Conservation (phyloP, 768 basidiomycete genomes). For the Phanerodontia chrysosporium region DNA sequence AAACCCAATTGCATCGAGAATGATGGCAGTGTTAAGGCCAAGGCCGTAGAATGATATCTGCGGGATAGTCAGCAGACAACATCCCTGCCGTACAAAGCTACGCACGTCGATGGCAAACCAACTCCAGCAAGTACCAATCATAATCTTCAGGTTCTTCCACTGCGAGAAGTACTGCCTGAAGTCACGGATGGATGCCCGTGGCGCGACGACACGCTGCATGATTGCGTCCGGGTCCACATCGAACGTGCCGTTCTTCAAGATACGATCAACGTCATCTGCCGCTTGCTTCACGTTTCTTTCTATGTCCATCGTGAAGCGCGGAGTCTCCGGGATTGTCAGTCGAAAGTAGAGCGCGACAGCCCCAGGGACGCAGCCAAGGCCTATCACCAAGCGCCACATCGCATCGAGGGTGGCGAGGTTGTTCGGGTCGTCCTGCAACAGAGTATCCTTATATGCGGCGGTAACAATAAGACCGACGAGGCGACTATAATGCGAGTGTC, state of each 20-base stretch:
- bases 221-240: slow-evolving; percentile 48
- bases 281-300: slow-evolving; percentile 42
- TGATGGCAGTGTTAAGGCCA: slow-evolving; percentile 40
- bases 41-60: slow-evolving; percentile 44
- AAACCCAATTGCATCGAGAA: slow-evolving; percentile 31
- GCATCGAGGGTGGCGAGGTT: slow-evolving; percentile 41
- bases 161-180: slow-evolving; percentile 65
- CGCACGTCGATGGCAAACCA: slow-evolving; percentile 88
- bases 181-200: slow-evolving; percentile 37
- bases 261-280: slow-evolving; percentile 34
- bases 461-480: slow-evolving; percentile 58
- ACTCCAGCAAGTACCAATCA: slow-evolving; percentile 75
- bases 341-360: slow-evolving; percentile 43
- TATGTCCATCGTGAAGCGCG: slow-evolving; percentile 47
- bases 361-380: slow-evolving; percentile 43
- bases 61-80: background rate
- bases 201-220: slow-evolving; percentile 44
- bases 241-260: slow-evolving; percentile 37
- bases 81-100: slow-evolving; percentile 16
- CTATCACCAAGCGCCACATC: slow-evolving; percentile 43
- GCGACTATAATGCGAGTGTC: too few species aligned
- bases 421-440: slow-evolving; percentile 40
- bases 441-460: slow-evolving; percentile 22
- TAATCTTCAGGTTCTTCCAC: slow-evolving; percentile 75
- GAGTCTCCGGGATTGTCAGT: slow-evolving; percentile 44